phyloP scores from a whole-genome alignment of 352 stramenopile species.

The Peronospora tabacina region DNA sequence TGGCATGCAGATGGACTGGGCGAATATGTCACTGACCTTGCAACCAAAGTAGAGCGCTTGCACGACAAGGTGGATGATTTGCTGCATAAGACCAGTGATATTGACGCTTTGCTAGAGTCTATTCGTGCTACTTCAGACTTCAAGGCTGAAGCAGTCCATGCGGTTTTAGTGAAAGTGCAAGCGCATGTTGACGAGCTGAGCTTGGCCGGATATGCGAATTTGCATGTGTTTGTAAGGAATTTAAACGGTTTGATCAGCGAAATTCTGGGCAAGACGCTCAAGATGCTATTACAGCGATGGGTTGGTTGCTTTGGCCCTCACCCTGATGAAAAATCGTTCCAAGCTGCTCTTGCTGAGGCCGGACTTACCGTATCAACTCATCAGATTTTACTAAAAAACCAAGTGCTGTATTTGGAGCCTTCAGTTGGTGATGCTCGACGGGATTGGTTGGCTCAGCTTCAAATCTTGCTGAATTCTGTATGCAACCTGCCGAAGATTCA shows the following conservation, averaged over 20 bases:
- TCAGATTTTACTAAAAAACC: constrained; percentile 95
- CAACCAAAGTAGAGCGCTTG: constrained; percentile 91
- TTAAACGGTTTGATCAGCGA: constrained; percentile 84
- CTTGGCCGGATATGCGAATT: constrained; percentile 90
- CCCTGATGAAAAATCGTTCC: constrained; percentile 53
- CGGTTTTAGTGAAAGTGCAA: constrained; percentile 85
- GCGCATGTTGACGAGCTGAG: constrained; percentile 91
- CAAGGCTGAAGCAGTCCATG: constrained; percentile 35
- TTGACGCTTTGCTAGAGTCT: constrained; percentile 87
- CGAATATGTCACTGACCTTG: constrained; percentile 84
- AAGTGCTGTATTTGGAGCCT: constrained; percentile 93
- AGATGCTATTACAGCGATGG: constrained; percentile 56
- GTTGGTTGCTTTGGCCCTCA: constrained; percentile 54
- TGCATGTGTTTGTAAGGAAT: constrained; percentile 88
- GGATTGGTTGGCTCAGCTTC: constrained; percentile 87
- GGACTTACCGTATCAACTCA: constrained; percentile 54
- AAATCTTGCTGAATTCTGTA: constrained; percentile 90
- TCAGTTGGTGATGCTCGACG: constrained; percentile 89
- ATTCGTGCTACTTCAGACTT: constrained; percentile 60
- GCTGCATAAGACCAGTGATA: constrained; percentile 86
- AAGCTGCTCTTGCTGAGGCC: constrained; percentile 37
- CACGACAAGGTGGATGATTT: constrained; percentile 98
- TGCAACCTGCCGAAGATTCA: constrained; percentile 89
- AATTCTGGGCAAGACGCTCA: constrained; percentile 79
- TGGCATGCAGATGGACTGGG: constrained; percentile 83